Percentiles rank a stretch among this genome's conserved stretches.
These are phyloP conservation scores for Penicillium occitanis DNA, from an alignment of 2,329 filamentous ascomycete species.

Conservation along the genomic window DNA sequence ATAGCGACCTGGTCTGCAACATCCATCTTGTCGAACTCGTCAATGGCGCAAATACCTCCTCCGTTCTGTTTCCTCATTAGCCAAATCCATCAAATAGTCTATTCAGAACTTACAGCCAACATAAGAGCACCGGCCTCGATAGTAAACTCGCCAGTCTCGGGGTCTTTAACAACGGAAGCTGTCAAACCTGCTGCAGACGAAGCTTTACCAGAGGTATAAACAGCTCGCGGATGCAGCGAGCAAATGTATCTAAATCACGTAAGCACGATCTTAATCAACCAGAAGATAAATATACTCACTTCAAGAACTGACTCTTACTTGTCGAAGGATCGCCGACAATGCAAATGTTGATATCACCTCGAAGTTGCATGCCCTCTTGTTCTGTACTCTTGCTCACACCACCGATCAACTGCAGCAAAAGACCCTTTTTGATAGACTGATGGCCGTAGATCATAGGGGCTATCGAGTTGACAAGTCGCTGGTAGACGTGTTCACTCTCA, in stretches of 20 bases:
- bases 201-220: slow-evolving; percentile 97
- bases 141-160: slow-evolving; percentile 97
- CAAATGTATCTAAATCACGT: slow-evolving; percentile 68
- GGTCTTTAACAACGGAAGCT: slow-evolving; percentile 94
- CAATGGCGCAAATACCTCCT: slow-evolving; percentile 96
- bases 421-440: slow-evolving; percentile 94
- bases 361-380: slow-evolving; percentile 83
- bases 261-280: not conserved
- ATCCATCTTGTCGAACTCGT: slow-evolving; percentile 99
- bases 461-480: slow-evolving; percentile 85
- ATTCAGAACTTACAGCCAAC: slow-evolving; percentile 63
- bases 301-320: slow-evolving; percentile 96
- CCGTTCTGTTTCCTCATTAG: slow-evolving; percentile 49
- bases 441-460: slow-evolving; percentile 98
- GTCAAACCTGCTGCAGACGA: slow-evolving; percentile 97
- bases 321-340: slow-evolving; percentile 96
- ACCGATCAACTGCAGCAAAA: slow-evolving; percentile 92
- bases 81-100: no score
- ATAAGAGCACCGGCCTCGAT: slow-evolving; percentile 98
- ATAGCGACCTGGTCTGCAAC: slow-evolving; percentile 96
- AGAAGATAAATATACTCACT: slow-evolving; percentile 48
- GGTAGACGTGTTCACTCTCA: slow-evolving; percentile 92
- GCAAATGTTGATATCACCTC: slow-evolving; percentile 98
- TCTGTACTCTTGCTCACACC: slow-evolving; percentile 88
- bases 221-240: slow-evolving; percentile 90